Evolutionary conservation across 768 basidiomycete genomes (phyloP).

Genomic region (Auriscalpium microsporum): DNA sequence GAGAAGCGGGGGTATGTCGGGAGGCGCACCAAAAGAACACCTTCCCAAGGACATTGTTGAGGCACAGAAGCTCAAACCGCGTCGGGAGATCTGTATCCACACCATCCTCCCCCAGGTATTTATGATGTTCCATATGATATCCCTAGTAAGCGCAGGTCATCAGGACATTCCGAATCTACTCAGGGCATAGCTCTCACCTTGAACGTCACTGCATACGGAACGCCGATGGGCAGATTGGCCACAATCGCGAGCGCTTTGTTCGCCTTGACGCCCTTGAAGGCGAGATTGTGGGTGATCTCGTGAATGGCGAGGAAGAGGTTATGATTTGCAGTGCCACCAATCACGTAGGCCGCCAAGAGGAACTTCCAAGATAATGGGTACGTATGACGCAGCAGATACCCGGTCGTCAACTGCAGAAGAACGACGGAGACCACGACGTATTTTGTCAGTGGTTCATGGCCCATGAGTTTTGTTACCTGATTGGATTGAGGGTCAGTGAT

Average conservation of each 20-base stretch:
- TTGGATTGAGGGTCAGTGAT: background rate
- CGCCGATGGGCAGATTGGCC: conserved; percentile 87
- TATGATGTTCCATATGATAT: conserved; percentile 96
- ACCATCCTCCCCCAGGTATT: conserved; percentile 90
- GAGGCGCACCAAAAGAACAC: conserved; percentile 82
- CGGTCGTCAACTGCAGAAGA: conserved; percentile 57
- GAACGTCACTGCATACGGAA: conserved; percentile 94
- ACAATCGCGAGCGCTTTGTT: conserved; percentile 88
- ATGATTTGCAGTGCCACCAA: conserved; percentile 95
- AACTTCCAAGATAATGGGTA: conserved; percentile 65
- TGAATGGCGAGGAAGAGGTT: conserved; percentile 98
- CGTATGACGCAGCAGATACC: conserved; percentile 58
- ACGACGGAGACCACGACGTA: conserved; percentile 83
- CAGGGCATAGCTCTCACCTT: conserved; percentile 45
- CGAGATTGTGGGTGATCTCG: conserved; percentile 97
- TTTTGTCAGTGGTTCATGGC: conserved; percentile 86
- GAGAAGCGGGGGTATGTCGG: background rate
- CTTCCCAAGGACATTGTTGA: conserved; percentile 96
- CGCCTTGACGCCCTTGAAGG: conserved; percentile 70
- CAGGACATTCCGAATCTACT: background rate
- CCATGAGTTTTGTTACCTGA: conserved; percentile 95
- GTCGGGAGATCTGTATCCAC: conserved; percentile 95
- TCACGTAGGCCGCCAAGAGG: conserved; percentile 66
- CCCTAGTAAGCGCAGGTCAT: conserved; percentile 32
- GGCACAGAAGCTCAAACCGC: conserved; percentile 66